Conservation (phyloP, 108 stramenopile species). For the Schizochytrium sp. region DNA sequence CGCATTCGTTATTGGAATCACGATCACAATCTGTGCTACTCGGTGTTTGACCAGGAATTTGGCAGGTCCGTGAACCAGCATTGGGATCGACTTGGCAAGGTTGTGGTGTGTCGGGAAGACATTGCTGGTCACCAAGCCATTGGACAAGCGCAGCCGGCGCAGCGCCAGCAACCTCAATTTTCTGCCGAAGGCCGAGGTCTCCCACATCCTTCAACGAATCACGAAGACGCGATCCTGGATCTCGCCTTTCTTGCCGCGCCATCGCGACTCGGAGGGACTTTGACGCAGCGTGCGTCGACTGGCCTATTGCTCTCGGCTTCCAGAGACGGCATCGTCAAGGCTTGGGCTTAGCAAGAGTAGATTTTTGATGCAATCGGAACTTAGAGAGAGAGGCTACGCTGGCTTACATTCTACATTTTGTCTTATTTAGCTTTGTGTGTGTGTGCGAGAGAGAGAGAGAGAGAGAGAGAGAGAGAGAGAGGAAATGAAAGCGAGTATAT, state of each 20-base stretch:
- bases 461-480: neutral
- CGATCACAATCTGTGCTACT: neutral
- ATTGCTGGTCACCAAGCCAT: neutral
- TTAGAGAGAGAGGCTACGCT: neutral
- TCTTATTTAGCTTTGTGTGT: neutral
- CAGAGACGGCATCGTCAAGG: neutral
- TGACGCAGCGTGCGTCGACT: neutral
- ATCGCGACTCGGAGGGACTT: neutral
- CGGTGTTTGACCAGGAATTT: slow-evolving; percentile 13
- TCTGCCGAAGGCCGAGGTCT: neutral
- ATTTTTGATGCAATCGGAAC: neutral
- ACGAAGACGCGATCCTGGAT: neutral
- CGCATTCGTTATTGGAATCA: neutral
- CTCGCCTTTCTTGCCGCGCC: neutral
- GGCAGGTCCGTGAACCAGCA: neutral
- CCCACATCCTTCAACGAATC: neutral
- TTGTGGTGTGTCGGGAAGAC: neutral
- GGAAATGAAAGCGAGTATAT: neutral
- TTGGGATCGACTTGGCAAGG: neutral
- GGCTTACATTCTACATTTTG: neutral
- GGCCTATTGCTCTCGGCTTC: neutral
- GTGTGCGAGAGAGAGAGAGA: no score
- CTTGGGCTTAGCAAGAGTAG: neutral
- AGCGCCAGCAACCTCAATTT: neutral
- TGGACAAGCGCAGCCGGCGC: no score